Conservation (phyloP, 495 filamentous ascomycete genomes). For the Aspergillus diversus region DNA sequence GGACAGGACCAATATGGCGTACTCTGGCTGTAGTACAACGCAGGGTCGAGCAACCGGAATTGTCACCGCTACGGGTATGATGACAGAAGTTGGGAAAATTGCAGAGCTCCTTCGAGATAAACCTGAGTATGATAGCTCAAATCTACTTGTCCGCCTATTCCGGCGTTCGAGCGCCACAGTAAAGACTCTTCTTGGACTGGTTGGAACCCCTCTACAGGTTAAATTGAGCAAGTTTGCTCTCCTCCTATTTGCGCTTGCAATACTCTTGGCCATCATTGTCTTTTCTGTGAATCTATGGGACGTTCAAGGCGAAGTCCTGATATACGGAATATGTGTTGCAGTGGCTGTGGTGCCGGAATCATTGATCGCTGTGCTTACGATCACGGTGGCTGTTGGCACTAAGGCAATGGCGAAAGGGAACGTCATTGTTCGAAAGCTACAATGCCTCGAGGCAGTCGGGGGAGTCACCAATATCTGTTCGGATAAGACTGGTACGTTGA, state of each 20-base stretch:
- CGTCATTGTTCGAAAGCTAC: slow-evolving; percentile 79
- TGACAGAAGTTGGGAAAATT: slow-evolving; percentile 85
- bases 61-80: slow-evolving; percentile 74
- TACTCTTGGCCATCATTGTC: slow-evolving; percentile 77
- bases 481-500: slow-evolving; percentile 85
- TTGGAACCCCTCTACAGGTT: slow-evolving; percentile 80
- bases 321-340: slow-evolving; percentile 78
- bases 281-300: slow-evolving; percentile 76
- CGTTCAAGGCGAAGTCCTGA: slow-evolving; percentile 70
- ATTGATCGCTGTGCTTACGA: slow-evolving; percentile 73
- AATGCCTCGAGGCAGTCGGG: slow-evolving; percentile 80
- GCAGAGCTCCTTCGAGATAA: slow-evolving; percentile 59
- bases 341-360: slow-evolving; percentile 78
- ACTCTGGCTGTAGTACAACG: slow-evolving; percentile 69
- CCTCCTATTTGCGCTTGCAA: slow-evolving; percentile 71
- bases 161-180: slow-evolving; percentile 60
- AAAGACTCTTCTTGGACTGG: slow-evolving; percentile 70
- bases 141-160: slow-evolving; percentile 61
- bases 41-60: slow-evolving; percentile 69
- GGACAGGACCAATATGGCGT: slow-evolving; percentile 71
- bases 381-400: slow-evolving; percentile 71
- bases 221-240: slow-evolving; percentile 80
- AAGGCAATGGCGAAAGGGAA: slow-evolving; percentile 77
- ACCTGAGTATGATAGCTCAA: slow-evolving; percentile 63
- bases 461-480: slow-evolving; percentile 89